These are phyloP conservation scores for Rhizoclosmatium sp. DNA, from an alignment of 192 early-diverging fungal species.

Conservation along the genomic window DNA sequence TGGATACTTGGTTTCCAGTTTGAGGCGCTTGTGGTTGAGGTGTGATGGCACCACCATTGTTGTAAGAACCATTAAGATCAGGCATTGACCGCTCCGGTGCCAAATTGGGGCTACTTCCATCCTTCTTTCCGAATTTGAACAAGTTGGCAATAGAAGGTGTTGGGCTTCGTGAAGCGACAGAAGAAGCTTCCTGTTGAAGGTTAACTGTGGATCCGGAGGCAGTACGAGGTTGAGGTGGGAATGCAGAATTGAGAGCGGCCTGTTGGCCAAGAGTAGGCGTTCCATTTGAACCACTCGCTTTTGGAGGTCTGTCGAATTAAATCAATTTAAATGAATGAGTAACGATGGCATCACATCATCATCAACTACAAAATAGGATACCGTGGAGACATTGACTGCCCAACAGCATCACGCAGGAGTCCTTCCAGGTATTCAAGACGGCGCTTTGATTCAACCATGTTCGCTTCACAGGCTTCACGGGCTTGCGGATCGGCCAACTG, in stretches of 20 bases:
- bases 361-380: background rate
- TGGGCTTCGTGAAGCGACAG: background rate
- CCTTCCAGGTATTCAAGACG: slow-evolving; percentile 48
- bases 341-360: background rate
- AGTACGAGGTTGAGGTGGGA: too few species aligned
- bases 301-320: background rate
- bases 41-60: too few species aligned
- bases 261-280: too few species aligned
- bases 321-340: background rate
- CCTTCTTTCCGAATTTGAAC: background rate
- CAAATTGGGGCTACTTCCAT: too few species aligned
- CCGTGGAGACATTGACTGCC: background rate
- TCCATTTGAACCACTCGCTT: too few species aligned
- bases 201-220: too few species aligned
- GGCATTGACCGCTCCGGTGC: too few species aligned
- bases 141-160: background rate
- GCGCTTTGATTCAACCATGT: slow-evolving; percentile 38
- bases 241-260: too few species aligned
- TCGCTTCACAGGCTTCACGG: slow-evolving; percentile 51
- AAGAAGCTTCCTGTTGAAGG: too few species aligned
- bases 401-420: slow-evolving; percentile 23
- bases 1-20: too few species aligned
- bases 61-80: too few species aligned
- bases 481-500: slow-evolving; percentile 26
- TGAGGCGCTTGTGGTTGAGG: too few species aligned